Evolutionary conservation across 148 eudicot genomes (phyloP), one percentile per base, ranked within the genome.

Genomic region (Arctostaphylos glauca): DNA sequence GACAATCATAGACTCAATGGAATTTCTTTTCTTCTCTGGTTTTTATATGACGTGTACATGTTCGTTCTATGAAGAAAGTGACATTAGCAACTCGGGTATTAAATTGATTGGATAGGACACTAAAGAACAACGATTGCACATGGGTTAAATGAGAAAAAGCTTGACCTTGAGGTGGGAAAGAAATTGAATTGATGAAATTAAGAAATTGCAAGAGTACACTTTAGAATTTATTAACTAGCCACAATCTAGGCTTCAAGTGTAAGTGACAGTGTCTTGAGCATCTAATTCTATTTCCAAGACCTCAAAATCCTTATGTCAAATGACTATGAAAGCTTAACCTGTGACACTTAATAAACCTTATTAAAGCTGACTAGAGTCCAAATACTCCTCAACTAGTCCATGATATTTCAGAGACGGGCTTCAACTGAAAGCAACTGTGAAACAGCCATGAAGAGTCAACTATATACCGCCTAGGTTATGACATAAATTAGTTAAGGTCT

Each of bases 401-500:
- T 19, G 23, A 6, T 73, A 73, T 73, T 73, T 13, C 10, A 19
- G 6, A 47, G 50, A 47, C 23, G n/a, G 25, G n/a, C 54, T 16
- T 19, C 25, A 74, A 47, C 21, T 49, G 16, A 74, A 74, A 13
- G 46, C 23, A 43, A 43, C 49, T 38, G 7, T 59, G 23, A 73
- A 19, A 49, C 55, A 9, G 55, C 77, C 38, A 47, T 21, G 54
- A 47, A 74, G 10, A 74, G n/a, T 47, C 41, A 48, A 48, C 9
- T 3, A 16, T 48, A 9, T 47, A 21, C 15, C 77, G 48, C 77
- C 55, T 19, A 48, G 10, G 77, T 74, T 19, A 6, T 46, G 9
- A 73, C 76, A 73, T n/a, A 72, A 16, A 18, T 60, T 60, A 60
- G 23, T 18, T 72, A 46, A 44, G n/a, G 76, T 44, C 76, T 46